Evolutionary conservation across 768 basidiomycete species (phyloP).

Genomic region (Cystoderma amianthinum): DNA sequence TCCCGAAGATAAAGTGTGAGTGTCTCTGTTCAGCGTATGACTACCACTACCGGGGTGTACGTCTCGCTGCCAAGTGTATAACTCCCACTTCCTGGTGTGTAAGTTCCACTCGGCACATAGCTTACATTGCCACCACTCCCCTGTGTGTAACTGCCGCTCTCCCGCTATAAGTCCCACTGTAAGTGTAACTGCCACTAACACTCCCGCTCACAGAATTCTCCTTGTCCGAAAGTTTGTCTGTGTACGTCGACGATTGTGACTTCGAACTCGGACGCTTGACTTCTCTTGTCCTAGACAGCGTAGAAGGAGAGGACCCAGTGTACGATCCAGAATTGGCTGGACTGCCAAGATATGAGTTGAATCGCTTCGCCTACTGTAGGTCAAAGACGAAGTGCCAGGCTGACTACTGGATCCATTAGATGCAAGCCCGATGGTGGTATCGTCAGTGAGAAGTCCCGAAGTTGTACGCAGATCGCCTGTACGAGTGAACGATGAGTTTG

Average conservation of each 20-base stretch:
- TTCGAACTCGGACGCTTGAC: constrained; percentile 46
- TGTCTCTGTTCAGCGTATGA: constrained; percentile 7
- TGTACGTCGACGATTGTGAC: constrained; percentile 33
- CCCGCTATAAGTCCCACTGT: constrained; percentile 1
- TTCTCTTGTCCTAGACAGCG: constrained; percentile 49
- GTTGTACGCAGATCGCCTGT: constrained; percentile 16
- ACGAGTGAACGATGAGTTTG: constrained; percentile 18
- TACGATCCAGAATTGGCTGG: constrained; percentile 36
- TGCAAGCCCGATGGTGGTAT: constrained; percentile 20
- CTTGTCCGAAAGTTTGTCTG: constrained; percentile 49
- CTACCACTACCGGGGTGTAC: constrained; percentile 9
- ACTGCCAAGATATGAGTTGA: constrained; percentile 53
- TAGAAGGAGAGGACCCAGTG: constrained; percentile 42
- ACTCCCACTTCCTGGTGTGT: constrained; percentile 7
- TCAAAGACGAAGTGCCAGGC: constrained; percentile 41
- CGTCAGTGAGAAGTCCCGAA: constrained; percentile 20
- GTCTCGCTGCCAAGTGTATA: constrained; percentile 6
- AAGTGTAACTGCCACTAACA: constrained; percentile 11
- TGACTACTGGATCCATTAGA: constrained; percentile 32
- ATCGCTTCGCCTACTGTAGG: constrained; percentile 37
- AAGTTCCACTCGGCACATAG: no score
- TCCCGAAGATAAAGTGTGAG: constrained; percentile 14
- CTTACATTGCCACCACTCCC: constrained; percentile 5
- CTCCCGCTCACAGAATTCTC: constrained; percentile 35
- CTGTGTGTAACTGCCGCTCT: no score